Base-by-base conservation (phyloP, 768 basidiomycete species). In the Russula brevipes region DNA sequence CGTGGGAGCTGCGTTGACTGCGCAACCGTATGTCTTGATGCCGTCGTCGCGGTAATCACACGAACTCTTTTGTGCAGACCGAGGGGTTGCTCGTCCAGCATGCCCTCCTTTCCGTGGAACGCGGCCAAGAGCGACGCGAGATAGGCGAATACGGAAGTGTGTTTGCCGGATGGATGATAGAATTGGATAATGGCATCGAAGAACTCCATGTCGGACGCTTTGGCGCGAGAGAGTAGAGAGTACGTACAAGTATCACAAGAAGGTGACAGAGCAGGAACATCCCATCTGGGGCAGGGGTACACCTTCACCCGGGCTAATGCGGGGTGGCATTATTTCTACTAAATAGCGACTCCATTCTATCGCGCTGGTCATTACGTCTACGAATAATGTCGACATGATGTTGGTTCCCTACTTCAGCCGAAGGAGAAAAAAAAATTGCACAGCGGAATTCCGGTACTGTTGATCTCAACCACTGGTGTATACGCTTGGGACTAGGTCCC, bases 121-220 rank as follows among this genome's bases (percentile, higher is more conserved):
- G 80, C 14, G 81, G 82, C 6, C 81, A 76, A 6, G 81, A 80
- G 14, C 81, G 73, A 61, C 80, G 80, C 0, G 78, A 79, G 1
- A 81, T 80, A 2, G 79, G 75, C 0, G 77, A 76, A 39, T 80
- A 76, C 2, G 80, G 81, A 52, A 83, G 76, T 0, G 79, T 76
- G 44, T 82, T 79, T 0, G 81, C 81, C 24, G 24, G 24, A 24
- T 70, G 71, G 60, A 50, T 17, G 30, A 54, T 5, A 2, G 30
- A 19, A 30, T 17, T 38, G n/a, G 17, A 59, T 64, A 33, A 68
- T 61, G 35, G 33, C 47, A 38, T 35, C 42, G n/a, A 41, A 45
- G 10, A 10, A 12, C 30, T 24, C 4, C 10, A 14, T 5, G 31
- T 19, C 46, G 36, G 16, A 19, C 74, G 70, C 49, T 72, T 73